Evolutionary conservation across 1,139 yeast genomes (phyloP).

Genomic region (Zygoascus sp.): DNA sequence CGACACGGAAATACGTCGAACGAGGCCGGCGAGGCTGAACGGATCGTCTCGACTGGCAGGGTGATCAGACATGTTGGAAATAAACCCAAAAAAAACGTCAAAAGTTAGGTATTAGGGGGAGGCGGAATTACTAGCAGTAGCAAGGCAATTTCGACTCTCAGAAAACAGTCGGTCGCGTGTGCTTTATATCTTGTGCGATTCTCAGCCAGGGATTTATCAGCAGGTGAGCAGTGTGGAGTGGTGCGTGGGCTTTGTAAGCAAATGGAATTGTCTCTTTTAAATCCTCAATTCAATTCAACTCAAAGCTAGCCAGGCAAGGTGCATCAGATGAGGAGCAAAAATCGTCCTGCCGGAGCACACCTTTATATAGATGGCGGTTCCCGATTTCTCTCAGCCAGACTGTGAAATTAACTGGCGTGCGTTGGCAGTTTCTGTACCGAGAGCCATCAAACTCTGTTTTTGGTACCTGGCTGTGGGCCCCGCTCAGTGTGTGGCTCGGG

Average conservation of each 20-base stretch:
- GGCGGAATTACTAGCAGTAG: neutral
- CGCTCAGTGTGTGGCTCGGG: neutral
- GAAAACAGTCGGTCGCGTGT: too few species aligned
- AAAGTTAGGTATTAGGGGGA: neutral
- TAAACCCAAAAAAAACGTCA: neutral
- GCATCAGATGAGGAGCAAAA: too few species aligned
- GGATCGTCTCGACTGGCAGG: conserved; percentile 7
- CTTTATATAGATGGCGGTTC: neutral
- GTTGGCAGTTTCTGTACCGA: neutral
- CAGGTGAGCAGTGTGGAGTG: neutral
- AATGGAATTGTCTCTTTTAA: conserved; percentile 7
- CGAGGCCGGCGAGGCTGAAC: conserved; percentile 9
- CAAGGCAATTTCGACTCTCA: too few species aligned
- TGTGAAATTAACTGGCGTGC: neutral
- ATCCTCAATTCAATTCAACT: conserved; percentile 4
- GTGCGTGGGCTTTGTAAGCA: neutral
- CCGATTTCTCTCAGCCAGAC: too few species aligned
- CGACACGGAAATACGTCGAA: conserved; percentile 11
- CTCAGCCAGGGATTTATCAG: too few species aligned
- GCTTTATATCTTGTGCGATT: too few species aligned
- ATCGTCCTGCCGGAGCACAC: too few species aligned
- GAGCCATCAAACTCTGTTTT: neutral
- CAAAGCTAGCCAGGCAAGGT: neutral
- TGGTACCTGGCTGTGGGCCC: neutral
- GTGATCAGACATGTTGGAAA: neutral